Evolutionary conservation across 75 land plant species (phyloP).

Genomic region (Sequoiadendron giganteum): DNA sequence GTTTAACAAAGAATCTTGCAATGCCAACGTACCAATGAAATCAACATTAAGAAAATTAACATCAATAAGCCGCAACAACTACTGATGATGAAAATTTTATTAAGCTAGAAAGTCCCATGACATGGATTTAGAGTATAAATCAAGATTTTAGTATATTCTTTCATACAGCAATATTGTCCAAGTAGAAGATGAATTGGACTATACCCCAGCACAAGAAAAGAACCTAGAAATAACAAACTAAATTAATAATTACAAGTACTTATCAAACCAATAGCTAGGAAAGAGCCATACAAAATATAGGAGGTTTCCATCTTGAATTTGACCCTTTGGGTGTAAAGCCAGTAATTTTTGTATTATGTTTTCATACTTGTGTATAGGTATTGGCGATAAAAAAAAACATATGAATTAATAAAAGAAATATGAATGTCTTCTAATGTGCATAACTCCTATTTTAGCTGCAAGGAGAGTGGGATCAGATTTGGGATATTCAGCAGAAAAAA

Average conservation of each 20-base stretch:
- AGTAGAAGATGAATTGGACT: background rate
- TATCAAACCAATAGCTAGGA: background rate
- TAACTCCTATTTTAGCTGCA: no score
- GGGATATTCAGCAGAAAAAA: no score
- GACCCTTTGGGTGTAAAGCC: no score
- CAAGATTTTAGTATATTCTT: background rate
- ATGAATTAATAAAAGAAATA: no score
- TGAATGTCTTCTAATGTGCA: no score
- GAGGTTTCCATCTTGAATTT: no score
- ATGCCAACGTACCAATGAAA: background rate
- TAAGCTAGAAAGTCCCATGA: background rate
- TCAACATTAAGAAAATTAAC: background rate
- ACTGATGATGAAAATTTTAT: background rate
- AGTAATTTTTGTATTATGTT: no score
- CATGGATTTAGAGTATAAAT: background rate
- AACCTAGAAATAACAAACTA: background rate
- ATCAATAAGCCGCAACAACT: background rate
- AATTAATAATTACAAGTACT: background rate
- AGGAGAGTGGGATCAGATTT: no score
- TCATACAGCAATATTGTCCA: background rate
- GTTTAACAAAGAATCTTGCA: background rate
- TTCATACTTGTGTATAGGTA: no score
- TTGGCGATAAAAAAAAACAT: no score
- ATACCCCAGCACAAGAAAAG: background rate
- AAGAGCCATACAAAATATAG: background rate